Evolutionary conservation across 805 yeast genomes (phyloP).

Genomic region (Candida berthetii): DNA sequence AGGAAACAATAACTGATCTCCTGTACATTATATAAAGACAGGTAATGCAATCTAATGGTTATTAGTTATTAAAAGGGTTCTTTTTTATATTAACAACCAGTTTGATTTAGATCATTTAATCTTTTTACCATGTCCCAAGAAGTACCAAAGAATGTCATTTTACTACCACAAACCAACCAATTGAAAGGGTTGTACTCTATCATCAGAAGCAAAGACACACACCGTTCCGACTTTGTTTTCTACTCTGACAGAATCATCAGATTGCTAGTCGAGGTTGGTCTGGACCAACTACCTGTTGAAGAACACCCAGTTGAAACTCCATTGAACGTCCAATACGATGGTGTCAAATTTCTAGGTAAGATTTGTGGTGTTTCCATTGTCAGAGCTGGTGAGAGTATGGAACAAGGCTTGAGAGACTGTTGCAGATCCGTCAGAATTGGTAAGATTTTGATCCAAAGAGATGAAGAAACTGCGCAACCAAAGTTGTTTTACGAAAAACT

Average conservation of each 20-base stretch:
- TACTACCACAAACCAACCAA: conserved; percentile 87
- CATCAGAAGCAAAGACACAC: conserved; percentile 75
- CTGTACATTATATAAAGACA: too few species aligned
- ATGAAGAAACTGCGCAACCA: conserved; percentile 95
- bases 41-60: too few species aligned
- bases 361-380: conserved; percentile 98
- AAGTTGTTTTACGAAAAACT: conserved; percentile 88
- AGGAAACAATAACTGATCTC: too few species aligned
- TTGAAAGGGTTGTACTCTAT: conserved; percentile 81
- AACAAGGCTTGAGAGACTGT: conserved; percentile 95
- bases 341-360: conserved; percentile 81
- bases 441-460: conserved; percentile 93
- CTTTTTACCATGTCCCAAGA: conserved; percentile 2
- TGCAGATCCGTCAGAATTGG: conserved; percentile 96
- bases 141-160: conserved; percentile 45
- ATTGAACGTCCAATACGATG: conserved; percentile 63
- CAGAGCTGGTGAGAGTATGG: conserved; percentile 99
- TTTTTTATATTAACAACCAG: too few species aligned
- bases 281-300: conserved; percentile 89
- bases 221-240: conserved; percentile 89
- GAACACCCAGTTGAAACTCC: conserved; percentile 66
- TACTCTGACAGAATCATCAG: conserved; percentile 94
- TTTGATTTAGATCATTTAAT: too few species aligned
- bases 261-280: conserved; percentile 89
- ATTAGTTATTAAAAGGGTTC: too few species aligned